phyloP scores from a whole-genome alignment of 2,329 filamentous ascomycete genomes.

The Curvularia lunata region DNA sequence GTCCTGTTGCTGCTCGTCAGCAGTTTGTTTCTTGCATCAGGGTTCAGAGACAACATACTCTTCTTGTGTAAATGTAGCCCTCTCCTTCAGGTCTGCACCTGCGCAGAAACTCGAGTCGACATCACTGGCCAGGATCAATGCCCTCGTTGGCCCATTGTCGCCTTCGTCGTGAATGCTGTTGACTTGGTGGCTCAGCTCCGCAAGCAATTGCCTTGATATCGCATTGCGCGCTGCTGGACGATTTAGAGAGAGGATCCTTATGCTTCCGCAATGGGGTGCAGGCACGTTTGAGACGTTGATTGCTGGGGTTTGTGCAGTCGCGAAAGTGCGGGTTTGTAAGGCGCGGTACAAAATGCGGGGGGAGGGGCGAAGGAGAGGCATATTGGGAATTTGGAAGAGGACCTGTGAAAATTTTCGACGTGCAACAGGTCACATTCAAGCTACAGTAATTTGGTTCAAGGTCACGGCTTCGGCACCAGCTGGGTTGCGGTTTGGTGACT shows the following conservation, averaged over 20 bases:
- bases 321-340: constrained; percentile 46
- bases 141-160: constrained; percentile 69
- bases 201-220: constrained; percentile 79
- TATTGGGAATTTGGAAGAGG: constrained; percentile 12
- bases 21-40: background rate
- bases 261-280: constrained; percentile 79
- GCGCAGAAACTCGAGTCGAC: constrained; percentile 91
- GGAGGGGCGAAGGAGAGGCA: constrained; percentile 35
- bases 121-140: constrained; percentile 81
- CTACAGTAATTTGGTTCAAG: background rate
- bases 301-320: constrained; percentile 57
- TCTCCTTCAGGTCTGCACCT: constrained; percentile 92
- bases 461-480: constrained; percentile 4
- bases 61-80: constrained; percentile 74
- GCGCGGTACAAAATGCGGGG: constrained; percentile 30
- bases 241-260: constrained; percentile 88
- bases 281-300: constrained; percentile 77
- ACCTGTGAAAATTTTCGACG: background rate
- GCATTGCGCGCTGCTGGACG: constrained; percentile 86
- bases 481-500: constrained; percentile 5
- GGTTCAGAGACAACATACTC: constrained; percentile 63
- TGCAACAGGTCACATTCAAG: background rate
- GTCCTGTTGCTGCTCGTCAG: constrained; percentile 64
- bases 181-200: constrained; percentile 73
- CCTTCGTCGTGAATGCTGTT: constrained; percentile 70